phyloP scores from a whole-genome alignment of 1,284 basidiomycete genomes.

The Cryptococcus depauperatus region DNA sequence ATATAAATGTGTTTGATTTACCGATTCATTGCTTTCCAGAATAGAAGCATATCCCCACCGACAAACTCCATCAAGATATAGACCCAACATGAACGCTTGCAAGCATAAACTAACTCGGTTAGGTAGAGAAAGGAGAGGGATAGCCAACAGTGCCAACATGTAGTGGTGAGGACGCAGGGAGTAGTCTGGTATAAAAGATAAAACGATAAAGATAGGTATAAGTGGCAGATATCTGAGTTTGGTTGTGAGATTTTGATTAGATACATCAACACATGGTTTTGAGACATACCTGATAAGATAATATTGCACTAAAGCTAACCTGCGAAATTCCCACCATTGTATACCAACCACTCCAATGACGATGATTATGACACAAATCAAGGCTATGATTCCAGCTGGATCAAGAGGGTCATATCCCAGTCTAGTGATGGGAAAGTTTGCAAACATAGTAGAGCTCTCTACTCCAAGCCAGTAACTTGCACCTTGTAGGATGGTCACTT shows the following conservation, averaged over 20 bases:
- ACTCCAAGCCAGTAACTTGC: conserved; percentile 40
- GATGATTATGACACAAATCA: conserved; percentile 24
- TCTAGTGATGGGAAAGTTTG: conserved; percentile 31
- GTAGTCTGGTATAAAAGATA: conserved; percentile 29
- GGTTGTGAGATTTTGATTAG: conserved; percentile 6
- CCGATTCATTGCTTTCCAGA: conserved; percentile 27
- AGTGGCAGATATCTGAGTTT: conserved; percentile 39
- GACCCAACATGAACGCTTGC: conserved; percentile 35
- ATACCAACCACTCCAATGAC: conserved; percentile 27
- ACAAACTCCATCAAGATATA: conserved; percentile 39
- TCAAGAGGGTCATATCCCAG: conserved; percentile 32
- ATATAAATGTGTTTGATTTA: conserved; percentile 9
- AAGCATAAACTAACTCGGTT: conserved; percentile 32
- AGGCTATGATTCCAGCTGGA: conserved; percentile 22
- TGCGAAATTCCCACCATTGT: conserved; percentile 29
- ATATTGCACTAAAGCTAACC: conserved; percentile 30
- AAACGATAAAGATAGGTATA: conserved; percentile 29
- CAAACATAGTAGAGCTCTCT: conserved; percentile 36
- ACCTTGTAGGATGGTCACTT: conserved; percentile 36
- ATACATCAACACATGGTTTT: conserved; percentile 12
- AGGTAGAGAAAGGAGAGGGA: conserved; percentile 35
- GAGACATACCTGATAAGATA: conserved; percentile 34
- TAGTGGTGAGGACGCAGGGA: conserved; percentile 39
- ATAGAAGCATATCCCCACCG: conserved; percentile 41
- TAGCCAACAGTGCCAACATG: conserved; percentile 25